Percentiles rank a stretch among this genome's conserved stretches.
Conservation (phyloP, 2,329 filamentous ascomycete species). For the Alternaria novae-zelandiae region DNA sequence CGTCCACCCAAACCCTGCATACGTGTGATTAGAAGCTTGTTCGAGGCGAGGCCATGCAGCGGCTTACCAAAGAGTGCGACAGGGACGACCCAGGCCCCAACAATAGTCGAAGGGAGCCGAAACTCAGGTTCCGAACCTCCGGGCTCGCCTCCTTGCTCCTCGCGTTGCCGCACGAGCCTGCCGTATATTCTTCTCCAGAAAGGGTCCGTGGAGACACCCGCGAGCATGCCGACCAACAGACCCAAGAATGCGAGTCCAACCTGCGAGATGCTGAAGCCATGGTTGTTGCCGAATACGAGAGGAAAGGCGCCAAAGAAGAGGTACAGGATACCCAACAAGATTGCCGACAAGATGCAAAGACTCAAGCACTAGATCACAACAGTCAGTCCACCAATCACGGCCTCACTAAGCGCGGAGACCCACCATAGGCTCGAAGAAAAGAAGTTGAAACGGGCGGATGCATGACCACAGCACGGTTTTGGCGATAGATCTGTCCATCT, state of each 20-base stretch:
- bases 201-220: slow-evolving; percentile 67
- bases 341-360: slow-evolving; percentile 81
- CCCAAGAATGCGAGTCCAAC: slow-evolving; percentile 78
- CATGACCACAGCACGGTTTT: slow-evolving; percentile 59
- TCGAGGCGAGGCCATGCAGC: slow-evolving; percentile 29
- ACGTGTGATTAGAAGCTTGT: slow-evolving; percentile 35
- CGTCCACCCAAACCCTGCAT: slow-evolving; percentile 78
- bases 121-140: slow-evolving; percentile 83
- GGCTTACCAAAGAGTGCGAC: slow-evolving; percentile 76
- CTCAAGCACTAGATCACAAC: slow-evolving; percentile 62
- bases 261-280: slow-evolving; percentile 81
- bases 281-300: slow-evolving; percentile 75
- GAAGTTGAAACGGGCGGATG: slow-evolving; percentile 75
- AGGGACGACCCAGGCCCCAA: slow-evolving; percentile 78
- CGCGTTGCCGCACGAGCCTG: slow-evolving; percentile 62
- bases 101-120: slow-evolving; percentile 71
- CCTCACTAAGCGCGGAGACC: slow-evolving; percentile 10
- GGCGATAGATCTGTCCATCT: slow-evolving; percentile 69
- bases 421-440: slow-evolving; percentile 81
- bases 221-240: slow-evolving; percentile 68
- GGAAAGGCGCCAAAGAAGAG: slow-evolving; percentile 91
- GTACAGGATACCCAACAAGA: slow-evolving; percentile 87
- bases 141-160: slow-evolving; percentile 57
- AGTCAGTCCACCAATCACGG: slow-evolving; percentile 36
- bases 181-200: slow-evolving; percentile 69